Evolutionary conservation across 306 rosid species (phyloP), one percentile per base, ranked within the genome.

Genomic region (Quercus gilva): DNA sequence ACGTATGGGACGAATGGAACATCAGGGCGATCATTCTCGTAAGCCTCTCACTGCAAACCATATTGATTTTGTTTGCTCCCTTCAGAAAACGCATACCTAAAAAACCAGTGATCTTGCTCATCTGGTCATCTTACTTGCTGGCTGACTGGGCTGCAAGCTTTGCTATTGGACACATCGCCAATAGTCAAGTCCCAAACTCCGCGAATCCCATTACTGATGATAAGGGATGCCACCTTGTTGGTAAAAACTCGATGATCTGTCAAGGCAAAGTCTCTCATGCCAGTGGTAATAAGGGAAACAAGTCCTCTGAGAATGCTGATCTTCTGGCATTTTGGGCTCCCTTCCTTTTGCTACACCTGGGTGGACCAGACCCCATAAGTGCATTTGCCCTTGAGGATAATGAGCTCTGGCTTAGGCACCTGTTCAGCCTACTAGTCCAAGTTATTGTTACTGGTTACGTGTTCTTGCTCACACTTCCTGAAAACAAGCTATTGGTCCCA

Each of bases 391-490:
- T 37, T 37, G 11, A 7, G 45, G 45, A 6, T 37, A 37, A 37
- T 37, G 45, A 37, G 11, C 45, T 37, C 45, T 37, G 45, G 11
- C 25, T 37, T 37, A 37, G 11, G 45, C 1, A 37, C 45, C 45
- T 37, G 1, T 7, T 37, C 11, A 37, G 45, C 11, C 45, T 37
- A 0, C 45, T 37, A 1, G 45, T 37, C 45, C 45, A 7, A 37
- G 45, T 37, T 37, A 2, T 37, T 37, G 45, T 37, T 0, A 7
- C 10, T 37, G 45, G 45, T 37, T 37, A 37, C 14, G 63, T 86
- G 41, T 83, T 86, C 64, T 2, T 83, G 19, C 87, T 73, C 19
- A 76, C 88, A 5, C 31, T 37, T 37, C 45, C 11, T 37, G 11
- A 37, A 37, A 37, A 37, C 45, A 7, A 37, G 45, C 45, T 37